These are phyloP conservation scores for Paecilomyces formosus DNA, from an alignment of 2,329 filamentous ascomycete genomes.

Conservation along the genomic window DNA sequence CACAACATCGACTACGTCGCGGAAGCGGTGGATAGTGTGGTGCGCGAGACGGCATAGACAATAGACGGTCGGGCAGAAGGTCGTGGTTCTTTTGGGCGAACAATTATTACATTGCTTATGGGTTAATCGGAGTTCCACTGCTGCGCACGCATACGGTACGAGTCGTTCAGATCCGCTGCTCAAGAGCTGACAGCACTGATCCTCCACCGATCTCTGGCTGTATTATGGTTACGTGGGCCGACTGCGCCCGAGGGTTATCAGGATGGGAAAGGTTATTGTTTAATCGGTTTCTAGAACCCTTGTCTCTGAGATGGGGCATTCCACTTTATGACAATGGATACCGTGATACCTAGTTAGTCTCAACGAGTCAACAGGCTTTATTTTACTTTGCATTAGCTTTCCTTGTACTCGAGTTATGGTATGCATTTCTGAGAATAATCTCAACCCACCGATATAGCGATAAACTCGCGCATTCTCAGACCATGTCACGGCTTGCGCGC, in stretches of 20 bases:
- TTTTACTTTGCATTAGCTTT: not conserved
- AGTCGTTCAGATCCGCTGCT: not conserved
- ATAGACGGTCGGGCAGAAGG: not conserved
- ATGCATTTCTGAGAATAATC: too few relatives aligned
- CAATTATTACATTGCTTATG: not conserved
- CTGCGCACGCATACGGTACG: not conserved
- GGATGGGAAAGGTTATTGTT: not conserved
- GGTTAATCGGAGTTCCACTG: not conserved
- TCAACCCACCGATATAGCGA: too few relatives aligned
- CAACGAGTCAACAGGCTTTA: not conserved
- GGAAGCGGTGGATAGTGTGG: conserved; percentile 77
- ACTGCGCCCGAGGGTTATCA: not conserved
- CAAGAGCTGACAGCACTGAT: not conserved
- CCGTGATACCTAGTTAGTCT: not conserved
- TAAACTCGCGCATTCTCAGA: too few relatives aligned
- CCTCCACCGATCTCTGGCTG: not conserved
- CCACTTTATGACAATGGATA: not conserved
- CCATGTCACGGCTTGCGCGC: not conserved
- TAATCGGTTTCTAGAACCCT: not conserved
- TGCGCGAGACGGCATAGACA: conserved; percentile 38
- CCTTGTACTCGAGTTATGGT: not conserved
- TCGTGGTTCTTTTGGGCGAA: not conserved
- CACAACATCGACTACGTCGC: conserved; percentile 91
- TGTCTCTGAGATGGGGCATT: not conserved
- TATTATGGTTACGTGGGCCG: not conserved